phyloP scores from a whole-genome alignment of 2,329 filamentous ascomycete species.

The Volutella citrinella region DNA sequence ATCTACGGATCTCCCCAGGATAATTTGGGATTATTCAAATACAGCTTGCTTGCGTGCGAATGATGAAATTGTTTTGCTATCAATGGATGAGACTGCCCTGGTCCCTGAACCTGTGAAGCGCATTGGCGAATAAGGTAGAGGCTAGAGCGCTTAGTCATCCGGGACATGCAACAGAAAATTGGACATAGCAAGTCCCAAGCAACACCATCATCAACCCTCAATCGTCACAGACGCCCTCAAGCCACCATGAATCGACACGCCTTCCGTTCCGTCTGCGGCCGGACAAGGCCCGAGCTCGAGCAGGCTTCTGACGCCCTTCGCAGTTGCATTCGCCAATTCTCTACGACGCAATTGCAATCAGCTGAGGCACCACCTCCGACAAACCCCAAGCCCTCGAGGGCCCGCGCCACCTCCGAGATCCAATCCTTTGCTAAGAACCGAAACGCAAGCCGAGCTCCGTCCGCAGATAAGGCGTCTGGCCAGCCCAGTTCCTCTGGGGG shows the following conservation, averaged over 20 bases:
- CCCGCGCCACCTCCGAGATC: slow-evolving; percentile 34
- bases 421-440: slow-evolving; percentile 26
- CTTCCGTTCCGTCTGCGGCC: slow-evolving; percentile 35
- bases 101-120: no score
- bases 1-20: no score
- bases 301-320: slow-evolving; percentile 29
- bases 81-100: no score
- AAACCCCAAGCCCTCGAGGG: slow-evolving; percentile 27
- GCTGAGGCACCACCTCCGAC: slow-evolving; percentile 23
- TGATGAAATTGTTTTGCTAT: no score
- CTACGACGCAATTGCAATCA: slow-evolving; percentile 34
- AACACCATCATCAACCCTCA: slow-evolving; percentile 11
- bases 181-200: slow-evolving; percentile 8
- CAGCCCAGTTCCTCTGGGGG: slow-evolving; percentile 9
- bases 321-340: slow-evolving; percentile 36
- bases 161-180: slow-evolving; percentile 19
- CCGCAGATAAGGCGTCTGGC: no score
- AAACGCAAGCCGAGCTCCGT: slow-evolving; percentile 6
- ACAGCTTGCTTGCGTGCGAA: no score
- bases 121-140: slow-evolving; percentile 15
- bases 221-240: slow-evolving; percentile 15
- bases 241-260: slow-evolving; percentile 36
- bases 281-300: slow-evolving; percentile 33
- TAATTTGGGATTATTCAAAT: no score
- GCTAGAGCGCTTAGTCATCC: slow-evolving; percentile 21